Evolutionary conservation across 2,329 filamentous ascomycete genomes (phyloP).

Genomic region (Aspergillus proliferans): DNA sequence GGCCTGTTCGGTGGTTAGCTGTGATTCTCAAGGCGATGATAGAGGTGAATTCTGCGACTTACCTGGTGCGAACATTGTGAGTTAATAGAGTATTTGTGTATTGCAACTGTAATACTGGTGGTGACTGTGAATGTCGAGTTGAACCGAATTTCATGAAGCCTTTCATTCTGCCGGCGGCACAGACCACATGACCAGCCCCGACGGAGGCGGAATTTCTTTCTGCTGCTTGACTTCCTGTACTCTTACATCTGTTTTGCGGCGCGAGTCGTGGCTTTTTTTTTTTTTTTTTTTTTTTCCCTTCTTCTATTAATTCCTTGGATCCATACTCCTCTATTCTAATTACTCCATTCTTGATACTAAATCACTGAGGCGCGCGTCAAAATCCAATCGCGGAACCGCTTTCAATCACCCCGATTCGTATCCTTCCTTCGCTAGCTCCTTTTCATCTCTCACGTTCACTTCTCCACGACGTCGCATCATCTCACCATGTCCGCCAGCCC

Average conservation of each 20-base stretch:
- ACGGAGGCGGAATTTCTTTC: constrained; percentile 15
- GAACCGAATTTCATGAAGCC: background rate
- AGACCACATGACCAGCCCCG: background rate
- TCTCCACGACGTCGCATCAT: background rate
- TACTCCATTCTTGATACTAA: too few species aligned
- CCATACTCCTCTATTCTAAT: too few species aligned
- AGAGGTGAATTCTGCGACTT: background rate
- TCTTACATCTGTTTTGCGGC: background rate
- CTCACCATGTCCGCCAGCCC: constrained; percentile 35
- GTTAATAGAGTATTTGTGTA: background rate
- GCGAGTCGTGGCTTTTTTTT: background rate
- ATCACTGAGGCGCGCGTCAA: too few species aligned
- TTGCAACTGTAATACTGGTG: constrained; percentile 1
- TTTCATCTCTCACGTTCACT: background rate
- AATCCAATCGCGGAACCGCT: constrained; percentile 1
- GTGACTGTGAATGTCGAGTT: background rate
- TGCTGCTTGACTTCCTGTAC: constrained; percentile 1
- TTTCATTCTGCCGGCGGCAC: constrained; percentile 13
- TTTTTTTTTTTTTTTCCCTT: background rate
- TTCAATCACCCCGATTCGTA: constrained; percentile 1
- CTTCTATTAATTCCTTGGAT: background rate
- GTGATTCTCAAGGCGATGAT: background rate
- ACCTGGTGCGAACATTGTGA: constrained; percentile 32
- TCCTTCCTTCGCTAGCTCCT: constrained; percentile 6
- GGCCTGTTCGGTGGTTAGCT: constrained; percentile 20